Base-by-base conservation (phyloP, 2,329 filamentous ascomycete species). In the Bipolaris sorokiniana region DNA sequence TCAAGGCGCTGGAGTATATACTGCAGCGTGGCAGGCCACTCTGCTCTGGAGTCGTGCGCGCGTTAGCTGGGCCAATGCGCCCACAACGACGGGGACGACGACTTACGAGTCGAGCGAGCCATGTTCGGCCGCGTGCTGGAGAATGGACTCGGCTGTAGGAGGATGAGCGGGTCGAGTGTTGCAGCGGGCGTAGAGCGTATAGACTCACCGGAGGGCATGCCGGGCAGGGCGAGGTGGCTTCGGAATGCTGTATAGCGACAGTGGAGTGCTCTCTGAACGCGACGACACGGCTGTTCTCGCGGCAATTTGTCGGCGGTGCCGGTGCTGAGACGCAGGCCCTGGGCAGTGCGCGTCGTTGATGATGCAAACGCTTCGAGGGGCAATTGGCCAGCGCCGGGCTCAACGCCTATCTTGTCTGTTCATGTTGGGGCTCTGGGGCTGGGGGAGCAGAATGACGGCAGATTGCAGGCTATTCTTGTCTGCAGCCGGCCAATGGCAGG, bases 1-100 rank as follows among this genome's bases (percentile, higher is more conserved):
- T 95, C 88, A 48, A 94, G 82, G 67, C 88, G 86, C 58, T 85
- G 78, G 50, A 93, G 79, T 36, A 94, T 80, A 31, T 84, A 83
- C 66, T 84, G 83, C 47, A 91, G 82, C 66, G 92, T 82, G 55
- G 78, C 78, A 33, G 88, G 87, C 90, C 90, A 94, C 73, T 83
- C 83, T 56, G 84, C 82, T 70, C 90, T 92, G 75, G 61, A 68
- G 61, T 42, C 50, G 56, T 51, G 60, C 57, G 59, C 55, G 54
- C 53, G 56, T 81, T 65, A 80, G 74, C 23, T 37, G 36, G 28
- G 23, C 31, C 40, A 48, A 34, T 13, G 26, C 44, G 26, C 28
- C 16, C 13, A 48, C 9, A 44, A 56, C 18, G 54, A 26, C 15
- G 15, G 34, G 53, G 59, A 44, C 58, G 61, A 51, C 60, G 51